Base-by-base conservation (phyloP, 495 filamentous ascomycete genomes). In the Talaromyces borbonicus region DNA sequence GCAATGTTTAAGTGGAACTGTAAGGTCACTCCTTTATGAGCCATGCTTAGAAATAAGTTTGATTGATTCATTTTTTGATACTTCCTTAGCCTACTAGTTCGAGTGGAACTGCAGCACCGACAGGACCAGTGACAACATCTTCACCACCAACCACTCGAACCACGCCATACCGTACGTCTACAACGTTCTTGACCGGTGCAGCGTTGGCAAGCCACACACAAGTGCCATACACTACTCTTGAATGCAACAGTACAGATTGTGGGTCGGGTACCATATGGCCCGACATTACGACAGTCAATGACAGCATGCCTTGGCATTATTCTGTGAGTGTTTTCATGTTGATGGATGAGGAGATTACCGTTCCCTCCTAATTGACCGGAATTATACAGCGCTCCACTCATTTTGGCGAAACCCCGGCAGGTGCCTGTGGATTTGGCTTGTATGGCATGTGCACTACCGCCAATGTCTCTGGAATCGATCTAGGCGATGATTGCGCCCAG, bases 331-430 rank as follows among this genome's bases (percentile, higher is more conserved):
- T 8, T 12, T 15, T 22, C 8, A 2, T 15, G 22, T 26, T 23
- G 5, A n/a, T n/a, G n/a, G n/a, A n/a, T n/a, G n/a, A n/a, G n/a
- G n/a, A n/a, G n/a, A 4, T 12, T 41, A 8, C n/a, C 37, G 22
- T 40, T 4, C 16, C 11, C 4, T 24, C 6, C n/a, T 26, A 18
- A 8, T 41, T 41, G 11, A 41, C 22, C 8, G 24, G 20, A 15
- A 41, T 8, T 26, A 14, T 14, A 41, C 26, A 41, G 38, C 38
- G 38, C 16, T 41, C 38, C 26, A 41, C 38, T 4, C 38, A 41
- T 26, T 41, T 41, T 14, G 38, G 38, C 38, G 38, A 41, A 41
- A 41, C 38, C 20, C 38, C 38, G 26, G 38, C 38, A 14, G 38
- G 38, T 18, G 38, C 38, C 38, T 41, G 38, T 5, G 38, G 38